Percentiles rank a stretch among this genome's conserved stretches.
These are phyloP conservation scores for Cyclotella sp. DNA, from an alignment of 108 stramenopile species.

Conservation along the genomic window DNA sequence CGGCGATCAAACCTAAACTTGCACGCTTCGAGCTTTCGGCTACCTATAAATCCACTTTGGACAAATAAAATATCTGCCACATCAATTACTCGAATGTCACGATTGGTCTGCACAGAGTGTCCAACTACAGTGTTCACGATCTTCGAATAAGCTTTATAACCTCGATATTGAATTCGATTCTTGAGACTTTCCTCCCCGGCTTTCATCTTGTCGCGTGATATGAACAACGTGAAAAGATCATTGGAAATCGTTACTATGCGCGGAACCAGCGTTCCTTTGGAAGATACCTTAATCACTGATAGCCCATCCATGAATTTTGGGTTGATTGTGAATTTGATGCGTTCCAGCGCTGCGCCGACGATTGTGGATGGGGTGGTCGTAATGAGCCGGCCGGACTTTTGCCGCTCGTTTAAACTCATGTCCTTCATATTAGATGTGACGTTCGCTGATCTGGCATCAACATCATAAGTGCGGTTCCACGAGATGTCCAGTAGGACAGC, in stretches of 20 bases:
- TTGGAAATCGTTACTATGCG: conserved; percentile 68
- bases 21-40: conserved; percentile 64
- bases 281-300: conserved; percentile 47
- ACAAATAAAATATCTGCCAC: conserved; percentile 67
- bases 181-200: conserved; percentile 4
- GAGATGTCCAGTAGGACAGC: too few species aligned
- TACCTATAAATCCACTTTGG: conserved; percentile 64
- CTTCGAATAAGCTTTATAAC: conserved; percentile 26
- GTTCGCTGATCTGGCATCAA: too few species aligned
- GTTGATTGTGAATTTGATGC: conserved; percentile 19
- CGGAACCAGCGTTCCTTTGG: conserved; percentile 42
- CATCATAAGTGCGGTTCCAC: too few species aligned
- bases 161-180: conserved; percentile 24
- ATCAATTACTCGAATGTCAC: conserved; percentile 66
- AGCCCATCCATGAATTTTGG: conserved; percentile 42
- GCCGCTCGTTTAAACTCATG: too few species aligned
- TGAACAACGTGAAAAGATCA: conserved; percentile 72
- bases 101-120: conserved; percentile 22
- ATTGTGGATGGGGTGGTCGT: conserved; percentile 38
- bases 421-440: too few species aligned
- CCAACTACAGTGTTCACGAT: conserved; percentile 21
- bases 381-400: conserved; percentile 27
- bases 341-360: conserved; percentile 21
- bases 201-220: conserved; percentile 38
- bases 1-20: conserved; percentile 23